Evolutionary conservation across 192 early-diverging fungal genomes (phyloP), one percentile per base, ranked within the genome.

Genomic region (Coemansia sp.): DNA sequence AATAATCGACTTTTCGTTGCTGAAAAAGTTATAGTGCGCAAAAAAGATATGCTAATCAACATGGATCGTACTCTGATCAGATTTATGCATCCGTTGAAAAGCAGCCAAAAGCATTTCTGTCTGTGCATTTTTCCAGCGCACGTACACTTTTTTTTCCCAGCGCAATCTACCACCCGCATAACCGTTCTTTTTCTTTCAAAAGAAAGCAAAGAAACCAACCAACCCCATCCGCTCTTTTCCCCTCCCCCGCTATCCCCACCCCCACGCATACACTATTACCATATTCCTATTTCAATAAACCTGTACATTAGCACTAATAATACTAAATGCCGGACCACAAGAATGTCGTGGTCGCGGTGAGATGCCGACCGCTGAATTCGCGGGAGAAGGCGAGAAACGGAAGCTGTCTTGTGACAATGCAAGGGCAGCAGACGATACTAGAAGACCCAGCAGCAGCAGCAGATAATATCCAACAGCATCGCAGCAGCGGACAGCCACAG

Each of bases 351-450:
- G 92, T 93, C 33, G 92, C 89, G 14, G 92, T 93, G 30, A 85
- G 92, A 65, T 93, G 92, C 82, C 85, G 92, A 60, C 92, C 92
- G 41, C 74, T 93, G 44, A 93, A 93, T 77, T 52, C 85, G 41
- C 84, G 90, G 83, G 92, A 93, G 65, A 60, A 80, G 38, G 77
- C 79, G 45, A 87, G 89, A 33, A 87, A 89, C 35, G 88, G 89
- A 15, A 77, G 84, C 66, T 76, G 84, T 51, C 81, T 92, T 18
- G 89, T 93, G 66, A 81, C 88, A 11, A 92, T 93, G 92, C 79
- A 85, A 14, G 90, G 88, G 11, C 72, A 89, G 68, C 91, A 91
- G 81, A 91, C 92, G 6, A 86, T 83, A 51, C 84, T 93, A 23
- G 71, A 70, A 14, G 20, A 5, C 48, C 48, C 48, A 12, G 24